Conservation (phyloP, 2,329 filamentous ascomycete genomes). For the Fusarium armeniacum region DNA sequence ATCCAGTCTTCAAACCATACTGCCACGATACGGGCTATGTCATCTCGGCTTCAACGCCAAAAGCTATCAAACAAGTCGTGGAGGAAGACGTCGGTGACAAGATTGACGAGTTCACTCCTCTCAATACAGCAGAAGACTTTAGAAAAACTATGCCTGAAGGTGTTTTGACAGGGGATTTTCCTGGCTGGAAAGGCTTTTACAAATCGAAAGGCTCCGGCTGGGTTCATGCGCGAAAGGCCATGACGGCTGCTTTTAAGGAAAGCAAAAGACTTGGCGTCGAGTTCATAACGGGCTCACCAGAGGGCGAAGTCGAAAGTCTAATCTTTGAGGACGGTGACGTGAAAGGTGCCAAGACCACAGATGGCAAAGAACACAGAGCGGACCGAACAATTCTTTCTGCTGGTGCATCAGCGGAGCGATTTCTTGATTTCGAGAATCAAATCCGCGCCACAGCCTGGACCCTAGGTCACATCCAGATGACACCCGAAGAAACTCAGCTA, state of each 20-base stretch:
- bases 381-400: slow-evolving; percentile 9
- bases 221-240: slow-evolving; percentile 38
- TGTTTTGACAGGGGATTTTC: slow-evolving; percentile 27
- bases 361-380: slow-evolving; percentile 21
- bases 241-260: slow-evolving; percentile 33
- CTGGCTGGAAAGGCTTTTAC: slow-evolving; percentile 34
- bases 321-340: slow-evolving; percentile 27
- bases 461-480: slow-evolving; percentile 36
- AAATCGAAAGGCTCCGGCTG: slow-evolving; percentile 28
- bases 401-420: slow-evolving; percentile 30
- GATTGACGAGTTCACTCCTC: slow-evolving; percentile 13
- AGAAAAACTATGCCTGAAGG: slow-evolving; percentile 32
- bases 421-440: slow-evolving; percentile 43
- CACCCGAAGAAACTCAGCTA: slow-evolving; percentile 13
- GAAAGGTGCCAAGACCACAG: slow-evolving; percentile 25
- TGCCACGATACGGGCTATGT: slow-evolving; percentile 38
- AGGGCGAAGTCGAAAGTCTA: slow-evolving; percentile 9
- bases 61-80: slow-evolving; percentile 24
- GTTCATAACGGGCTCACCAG: slow-evolving; percentile 25
- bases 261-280: slow-evolving; percentile 25
- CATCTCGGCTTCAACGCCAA: slow-evolving; percentile 23
- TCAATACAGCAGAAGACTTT: slow-evolving; percentile 31
- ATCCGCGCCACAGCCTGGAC: slow-evolving; percentile 37
- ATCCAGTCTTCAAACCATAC: slow-evolving; percentile 23
- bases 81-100: slow-evolving; percentile 32